Evolutionary conservation across 2,329 filamentous ascomycete genomes (phyloP).

Genomic region (Aspergillus latus): DNA sequence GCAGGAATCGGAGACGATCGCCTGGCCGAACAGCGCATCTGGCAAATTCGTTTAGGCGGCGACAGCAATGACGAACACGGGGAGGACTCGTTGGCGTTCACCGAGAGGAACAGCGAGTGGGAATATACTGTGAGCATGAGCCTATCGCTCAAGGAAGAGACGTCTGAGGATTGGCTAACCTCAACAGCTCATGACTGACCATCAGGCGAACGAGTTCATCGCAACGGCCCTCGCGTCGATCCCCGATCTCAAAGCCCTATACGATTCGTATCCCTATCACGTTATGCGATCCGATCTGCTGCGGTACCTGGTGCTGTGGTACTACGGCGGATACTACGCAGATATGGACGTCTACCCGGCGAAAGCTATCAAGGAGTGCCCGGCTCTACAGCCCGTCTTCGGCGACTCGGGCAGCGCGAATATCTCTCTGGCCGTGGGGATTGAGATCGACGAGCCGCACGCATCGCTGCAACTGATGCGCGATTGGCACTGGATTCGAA

Average conservation of each 20-base stretch:
- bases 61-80: conserved; percentile 17
- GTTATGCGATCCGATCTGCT: conserved; percentile 52
- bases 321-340: conserved; percentile 38
- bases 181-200: conserved; percentile 27
- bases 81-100: conserved; percentile 27
- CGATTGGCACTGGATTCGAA: conserved; percentile 37
- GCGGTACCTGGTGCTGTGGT: conserved; percentile 39
- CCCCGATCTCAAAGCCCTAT: conserved; percentile 29
- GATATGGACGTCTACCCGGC: conserved; percentile 35
- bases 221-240: conserved; percentile 27
- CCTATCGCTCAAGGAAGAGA: too few relatives aligned
- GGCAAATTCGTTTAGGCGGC: conserved; percentile 33
- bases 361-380: conserved; percentile 30
- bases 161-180: background rate
- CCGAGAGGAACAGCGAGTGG: conserved; percentile 31
- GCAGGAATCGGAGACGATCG: conserved; percentile 8
- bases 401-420: conserved; percentile 17
- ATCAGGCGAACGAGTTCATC: conserved; percentile 30
- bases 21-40: conserved; percentile 24
- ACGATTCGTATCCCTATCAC: conserved; percentile 44
- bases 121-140: conserved; percentile 25
- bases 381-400: conserved; percentile 25
- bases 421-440: conserved; percentile 34
- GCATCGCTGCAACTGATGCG: conserved; percentile 32
- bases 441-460: conserved; percentile 39